phyloP scores from a whole-genome alignment of 495 filamentous ascomycete genomes.

The Immersiella caudata region DNA sequence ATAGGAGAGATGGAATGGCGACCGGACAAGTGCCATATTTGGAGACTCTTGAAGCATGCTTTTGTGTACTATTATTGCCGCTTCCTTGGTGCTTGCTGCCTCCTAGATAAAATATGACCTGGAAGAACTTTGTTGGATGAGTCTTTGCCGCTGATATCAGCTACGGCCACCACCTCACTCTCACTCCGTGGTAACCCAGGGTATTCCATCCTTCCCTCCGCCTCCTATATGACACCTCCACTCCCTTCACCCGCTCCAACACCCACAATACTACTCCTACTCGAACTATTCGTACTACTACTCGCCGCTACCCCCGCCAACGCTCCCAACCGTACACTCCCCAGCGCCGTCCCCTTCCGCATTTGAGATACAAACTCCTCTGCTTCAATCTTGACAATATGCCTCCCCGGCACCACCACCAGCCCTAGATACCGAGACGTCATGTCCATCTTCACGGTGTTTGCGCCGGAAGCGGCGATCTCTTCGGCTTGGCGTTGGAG shows the following conservation, averaged over 20 bases:
- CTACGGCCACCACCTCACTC: not conserved
- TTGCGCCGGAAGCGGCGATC: slow-evolving; percentile 31
- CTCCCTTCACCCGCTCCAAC: no score
- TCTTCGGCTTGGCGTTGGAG: slow-evolving; percentile 53
- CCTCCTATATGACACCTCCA: not conserved
- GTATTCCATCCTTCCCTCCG: not conserved
- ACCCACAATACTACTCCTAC: not conserved
- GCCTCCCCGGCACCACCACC: slow-evolving; percentile 84
- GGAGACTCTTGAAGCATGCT: slow-evolving; percentile 10
- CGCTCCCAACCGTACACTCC: not conserved
- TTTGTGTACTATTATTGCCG: slow-evolving; percentile 14
- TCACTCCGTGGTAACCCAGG: not conserved
- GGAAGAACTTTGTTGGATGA: not conserved
- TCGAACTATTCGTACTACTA: not conserved
- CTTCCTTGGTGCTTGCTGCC: not conserved
- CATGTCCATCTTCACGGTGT: slow-evolving; percentile 66
- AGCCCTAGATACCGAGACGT: slow-evolving; percentile 84
- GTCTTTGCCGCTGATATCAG: not conserved
- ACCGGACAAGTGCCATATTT: not conserved
- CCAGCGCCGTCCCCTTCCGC: slow-evolving; percentile 12
- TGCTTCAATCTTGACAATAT: slow-evolving; percentile 85
- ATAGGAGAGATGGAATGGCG: not conserved
- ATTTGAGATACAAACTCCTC: slow-evolving; percentile 67
- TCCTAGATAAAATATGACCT: slow-evolving; percentile 5
- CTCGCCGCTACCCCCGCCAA: not conserved